Percentiles rank a stretch among this genome's conserved stretches.
phyloP scores from a whole-genome alignment of 192 early-diverging fungal genomes.

The Allomyces macrogynus region DNA sequence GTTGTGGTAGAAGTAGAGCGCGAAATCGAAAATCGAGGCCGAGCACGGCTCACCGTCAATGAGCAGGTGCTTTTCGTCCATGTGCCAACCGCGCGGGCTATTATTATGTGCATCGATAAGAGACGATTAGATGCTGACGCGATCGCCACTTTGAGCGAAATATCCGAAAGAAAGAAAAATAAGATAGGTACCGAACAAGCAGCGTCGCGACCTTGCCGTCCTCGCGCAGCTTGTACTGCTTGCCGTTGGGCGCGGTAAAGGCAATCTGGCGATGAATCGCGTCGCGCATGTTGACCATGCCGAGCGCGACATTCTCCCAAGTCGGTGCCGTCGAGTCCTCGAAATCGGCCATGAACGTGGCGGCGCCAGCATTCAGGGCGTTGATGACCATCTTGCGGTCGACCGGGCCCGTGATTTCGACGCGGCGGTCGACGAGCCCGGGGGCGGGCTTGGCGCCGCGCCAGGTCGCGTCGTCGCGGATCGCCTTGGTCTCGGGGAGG shows the following conservation, averaged over 20 bases:
- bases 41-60: slow-evolving; percentile 81
- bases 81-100: slow-evolving; percentile 94
- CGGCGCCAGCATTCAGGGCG: slow-evolving; percentile 82
- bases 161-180: slow-evolving; percentile 1
- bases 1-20: slow-evolving; percentile 98
- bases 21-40: slow-evolving; percentile 97
- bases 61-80: slow-evolving; percentile 88
- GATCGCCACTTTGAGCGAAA: neutral
- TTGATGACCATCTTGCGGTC: slow-evolving; percentile 99
- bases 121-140: too few relatives aligned
- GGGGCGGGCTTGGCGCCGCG: slow-evolving; percentile 72
- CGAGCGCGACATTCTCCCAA: slow-evolving; percentile 80
- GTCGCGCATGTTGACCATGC: slow-evolving; percentile 87
- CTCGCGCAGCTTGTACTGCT: slow-evolving; percentile 78
- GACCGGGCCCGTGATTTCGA: slow-evolving; percentile 95
- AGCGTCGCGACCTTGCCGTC: slow-evolving; percentile 79
- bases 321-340: slow-evolving; percentile 97
- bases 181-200: slow-evolving; percentile 47
- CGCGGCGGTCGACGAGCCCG: slow-evolving; percentile 71
- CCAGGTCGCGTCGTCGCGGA: slow-evolving; percentile 81
- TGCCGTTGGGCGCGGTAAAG: slow-evolving; percentile 74
- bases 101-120: neutral
- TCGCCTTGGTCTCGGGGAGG: slow-evolving; percentile 72
- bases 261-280: slow-evolving; percentile 70
- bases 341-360: slow-evolving; percentile 97